These are phyloP conservation scores for Aspergillus udagawae DNA, from an alignment of 2,329 filamentous ascomycete genomes.

Conservation along the genomic window DNA sequence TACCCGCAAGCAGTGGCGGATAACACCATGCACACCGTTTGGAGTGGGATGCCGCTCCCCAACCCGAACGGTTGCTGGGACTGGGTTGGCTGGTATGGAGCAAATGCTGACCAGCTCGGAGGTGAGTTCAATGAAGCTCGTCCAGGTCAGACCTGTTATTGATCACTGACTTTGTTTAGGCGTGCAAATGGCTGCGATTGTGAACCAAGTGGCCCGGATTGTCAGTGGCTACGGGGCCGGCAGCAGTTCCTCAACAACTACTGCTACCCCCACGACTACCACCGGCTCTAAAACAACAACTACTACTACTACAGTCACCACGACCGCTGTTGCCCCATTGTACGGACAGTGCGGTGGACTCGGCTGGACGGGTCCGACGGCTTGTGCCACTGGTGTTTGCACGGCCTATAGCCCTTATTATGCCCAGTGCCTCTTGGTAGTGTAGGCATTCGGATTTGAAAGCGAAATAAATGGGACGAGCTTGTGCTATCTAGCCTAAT, in stretches of 20 bases:
- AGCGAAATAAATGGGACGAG: too few species aligned
- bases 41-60: constrained; percentile 6
- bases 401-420: neutral
- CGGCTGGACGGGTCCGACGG: neutral
- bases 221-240: constrained; percentile 6
- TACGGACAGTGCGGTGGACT: neutral
- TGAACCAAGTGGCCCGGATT: constrained; percentile 14
- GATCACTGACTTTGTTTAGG: neutral
- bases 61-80: constrained; percentile 18
- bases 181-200: constrained; percentile 15
- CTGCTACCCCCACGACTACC: neutral
- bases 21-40: constrained; percentile 8
- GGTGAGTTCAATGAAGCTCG: neutral
- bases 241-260: neutral
- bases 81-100: constrained; percentile 15
- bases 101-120: constrained; percentile 11
- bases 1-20: constrained; percentile 12
- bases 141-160: neutral
- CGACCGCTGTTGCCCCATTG: neutral
- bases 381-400: neutral
- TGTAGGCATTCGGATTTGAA: neutral
- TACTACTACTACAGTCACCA: too few species aligned
- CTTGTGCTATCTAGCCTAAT: too few species aligned
- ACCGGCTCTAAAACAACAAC: neutral
- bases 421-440: neutral